Base-by-base conservation (phyloP, 495 filamentous ascomycete species). In the Neurospora sublineolata region DNA sequence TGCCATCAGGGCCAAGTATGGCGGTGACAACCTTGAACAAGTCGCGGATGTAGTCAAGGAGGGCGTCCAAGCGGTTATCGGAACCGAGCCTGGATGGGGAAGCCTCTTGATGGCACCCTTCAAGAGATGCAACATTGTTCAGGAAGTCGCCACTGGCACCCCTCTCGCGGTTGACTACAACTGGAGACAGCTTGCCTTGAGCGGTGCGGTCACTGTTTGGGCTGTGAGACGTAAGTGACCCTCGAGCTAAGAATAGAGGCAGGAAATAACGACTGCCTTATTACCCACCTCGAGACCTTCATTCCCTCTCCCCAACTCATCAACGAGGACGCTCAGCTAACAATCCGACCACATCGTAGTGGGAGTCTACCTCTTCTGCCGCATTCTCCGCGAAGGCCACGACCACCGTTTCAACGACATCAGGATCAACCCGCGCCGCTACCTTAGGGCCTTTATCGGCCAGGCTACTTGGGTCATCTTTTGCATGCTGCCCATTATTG, bases 391-490 rank as follows among this genome's bases (percentile, higher is more conserved):
- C 36, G 76, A 86, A 37, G 86, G 88, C 23, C 73, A 81, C 38
- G 89, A 91, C 81, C 86, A 84, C 44, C 85, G 88, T 69, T 91
- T 91, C 80, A 86, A 90, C 71, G 74, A 77, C 69, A 88, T 91
- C 77, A 86, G 87, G 69, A 79, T 72, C 41, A 82, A 82, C 3
- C 84, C 87, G 0, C 73, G 79, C 0, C 83, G 81, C 69, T 91
- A 91, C 80, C 74, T 80, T 16, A 84, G 72, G 33, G 86, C 87
- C 8, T 92, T 86, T 75, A 77, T 86, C 52, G 83, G 82, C 11
- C 89, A 92, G 79, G 88, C 87, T 11, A 83, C 82, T 1, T 90
- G 88, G 89, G 85, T 90, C 2, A 86, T 87, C 41, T 81, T 90
- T 11, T 87, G 85, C 76, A 80, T 88, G 12, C 80, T 90, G 76